Evolutionary conservation across 768 basidiomycete genomes (phyloP).

Genomic region (Daedaleopsis sinensis): DNA sequence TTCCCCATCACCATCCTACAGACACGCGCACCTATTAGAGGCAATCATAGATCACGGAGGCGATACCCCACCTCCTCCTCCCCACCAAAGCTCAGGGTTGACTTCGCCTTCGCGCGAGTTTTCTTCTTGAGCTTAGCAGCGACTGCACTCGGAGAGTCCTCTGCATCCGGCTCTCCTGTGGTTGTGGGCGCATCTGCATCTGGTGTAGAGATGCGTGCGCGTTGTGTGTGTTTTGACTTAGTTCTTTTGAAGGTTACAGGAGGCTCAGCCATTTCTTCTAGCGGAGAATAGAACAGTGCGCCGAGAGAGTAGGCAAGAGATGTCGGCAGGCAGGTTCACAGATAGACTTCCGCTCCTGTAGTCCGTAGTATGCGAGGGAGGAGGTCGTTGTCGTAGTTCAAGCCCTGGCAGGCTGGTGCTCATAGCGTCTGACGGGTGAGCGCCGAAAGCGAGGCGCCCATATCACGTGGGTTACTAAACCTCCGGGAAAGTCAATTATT

Average conservation of each 20-base stretch:
- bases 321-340: neutral
- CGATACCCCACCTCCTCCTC: constrained; percentile 56
- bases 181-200: constrained; percentile 29
- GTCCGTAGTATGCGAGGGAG: too few relatives aligned
- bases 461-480: constrained; percentile 16
- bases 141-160: constrained; percentile 61
- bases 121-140: constrained; percentile 74
- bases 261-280: constrained; percentile 29
- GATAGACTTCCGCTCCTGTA: too few relatives aligned
- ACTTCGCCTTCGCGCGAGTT: constrained; percentile 60
- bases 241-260: constrained; percentile 48
- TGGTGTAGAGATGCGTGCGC: constrained; percentile 37
- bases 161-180: constrained; percentile 34
- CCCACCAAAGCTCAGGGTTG: constrained; percentile 78
- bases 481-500: constrained; percentile 21
- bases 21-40: constrained; percentile 31
- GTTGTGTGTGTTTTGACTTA: constrained; percentile 41
- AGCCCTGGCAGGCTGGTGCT: too few relatives aligned
- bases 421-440: too few relatives aligned
- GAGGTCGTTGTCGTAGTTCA: too few relatives aligned
- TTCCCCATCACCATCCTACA: constrained; percentile 61
- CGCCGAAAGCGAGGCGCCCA: neutral
- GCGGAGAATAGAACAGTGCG: neutral
- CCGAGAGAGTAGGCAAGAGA: neutral
- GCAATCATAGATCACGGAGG: constrained; percentile 5